Evolutionary conservation across 2,329 filamentous ascomycete species (phyloP), one percentile per base, ranked within the genome.

Genomic region (Endoconidiophora laricicola): DNA sequence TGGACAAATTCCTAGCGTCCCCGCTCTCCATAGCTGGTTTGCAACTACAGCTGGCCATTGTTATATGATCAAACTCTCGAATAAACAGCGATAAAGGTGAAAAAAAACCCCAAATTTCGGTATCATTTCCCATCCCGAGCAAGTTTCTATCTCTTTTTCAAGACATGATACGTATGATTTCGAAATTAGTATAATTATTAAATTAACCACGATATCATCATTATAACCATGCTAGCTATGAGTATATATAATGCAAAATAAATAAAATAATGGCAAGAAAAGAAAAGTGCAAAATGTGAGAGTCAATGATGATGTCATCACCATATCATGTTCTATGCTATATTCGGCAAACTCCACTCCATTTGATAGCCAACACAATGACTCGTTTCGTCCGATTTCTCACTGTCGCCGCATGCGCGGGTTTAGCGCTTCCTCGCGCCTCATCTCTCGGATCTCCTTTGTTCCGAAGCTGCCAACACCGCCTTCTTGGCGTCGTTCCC

Each of bases 401-500:
- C 55, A 74, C 48, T 63, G 59, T 63, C 78, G 78, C 54, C 80
- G 76, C 56, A 81, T 73, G 60, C 88, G 76, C 42, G 88, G 88
- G 69, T 94, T 83, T 55, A 77, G 69, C 4, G 90, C 87, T 63
- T 95, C 87, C 46, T 78, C 72, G 60, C 76, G 79, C 63, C 87
- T 78, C 65, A 81, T 88, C 57, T 94, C 86, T 54, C 91, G 76
- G 61, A 88, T 78, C 71, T 96, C 90, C 67, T 87, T 94, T 3
- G 90, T 96, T 2, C 87, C 86, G 62, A 96, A 63, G 60, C 86
- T 91, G 2, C 90, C 90, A 53, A 90, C 63, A 0, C 91, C 91
- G 3, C 91, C 91, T 62, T 96, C 88, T 45, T 73, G 78, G 54
- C 85, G 71, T 51, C 79, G 68, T 63, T 83, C 79, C 79, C 79